Evolutionary conservation across 441 rosid genomes (phyloP).

Genomic region (Biscutella laevigata): DNA sequence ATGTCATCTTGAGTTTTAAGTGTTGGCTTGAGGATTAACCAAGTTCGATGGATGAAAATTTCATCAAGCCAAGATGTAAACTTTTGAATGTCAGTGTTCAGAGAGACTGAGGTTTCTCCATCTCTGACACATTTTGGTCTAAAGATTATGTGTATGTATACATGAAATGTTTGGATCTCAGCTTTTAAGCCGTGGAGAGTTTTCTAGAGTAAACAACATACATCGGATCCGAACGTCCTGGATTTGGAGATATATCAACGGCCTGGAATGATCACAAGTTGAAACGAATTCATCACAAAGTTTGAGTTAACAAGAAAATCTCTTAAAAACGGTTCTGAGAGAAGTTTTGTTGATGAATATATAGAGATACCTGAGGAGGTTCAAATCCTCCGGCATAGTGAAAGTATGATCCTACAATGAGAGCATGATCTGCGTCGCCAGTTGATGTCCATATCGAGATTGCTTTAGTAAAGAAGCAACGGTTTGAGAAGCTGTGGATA

Average conservation of each 20-base stretch:
- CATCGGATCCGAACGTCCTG: constrained; percentile 83
- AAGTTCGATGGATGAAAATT: too few relatives aligned
- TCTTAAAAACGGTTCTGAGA: not conserved
- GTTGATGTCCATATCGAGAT: constrained; percentile 93
- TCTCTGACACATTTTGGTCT: too few relatives aligned
- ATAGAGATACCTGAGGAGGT: constrained; percentile 65
- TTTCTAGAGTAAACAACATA: constrained; percentile 70
- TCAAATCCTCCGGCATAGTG: constrained; percentile 89
- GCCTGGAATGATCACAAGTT: constrained; percentile 43
- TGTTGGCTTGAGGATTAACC: too few relatives aligned
- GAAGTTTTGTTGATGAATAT: not conserved
- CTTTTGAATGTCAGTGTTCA: too few relatives aligned
- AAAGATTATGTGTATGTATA: not conserved
- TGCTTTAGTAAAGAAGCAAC: constrained; percentile 92
- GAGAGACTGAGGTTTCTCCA: too few relatives aligned
- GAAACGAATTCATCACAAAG: not conserved
- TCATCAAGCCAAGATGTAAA: too few relatives aligned
- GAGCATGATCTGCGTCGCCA: constrained; percentile 70
- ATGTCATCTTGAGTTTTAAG: not conserved
- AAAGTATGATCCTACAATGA: constrained; percentile 86
- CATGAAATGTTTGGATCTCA: not conserved
- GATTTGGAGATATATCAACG: constrained; percentile 85
- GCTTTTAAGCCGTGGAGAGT: constrained; percentile 36
- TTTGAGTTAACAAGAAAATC: not conserved
- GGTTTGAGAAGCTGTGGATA: constrained; percentile 68